Conservation (phyloP, 2,329 filamentous ascomycete species). For the Colletotrichum tofieldiae region DNA sequence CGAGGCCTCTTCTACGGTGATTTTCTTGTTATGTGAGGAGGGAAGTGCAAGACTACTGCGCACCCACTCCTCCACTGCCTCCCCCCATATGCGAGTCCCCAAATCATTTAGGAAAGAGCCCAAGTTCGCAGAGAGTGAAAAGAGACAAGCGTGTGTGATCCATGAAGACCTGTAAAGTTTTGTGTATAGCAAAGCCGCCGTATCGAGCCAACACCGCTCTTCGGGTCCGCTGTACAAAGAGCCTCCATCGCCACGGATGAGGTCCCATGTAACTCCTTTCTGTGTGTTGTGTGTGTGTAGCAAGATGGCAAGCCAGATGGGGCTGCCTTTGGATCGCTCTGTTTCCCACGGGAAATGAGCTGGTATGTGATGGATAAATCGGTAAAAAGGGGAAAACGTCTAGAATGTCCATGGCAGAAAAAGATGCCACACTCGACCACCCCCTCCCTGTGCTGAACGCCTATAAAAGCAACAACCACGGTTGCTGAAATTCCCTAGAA, state of each 20-base stretch:
- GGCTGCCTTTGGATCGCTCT: slow-evolving; percentile 23
- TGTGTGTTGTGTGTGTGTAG: slow-evolving; percentile 28
- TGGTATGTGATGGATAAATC: slow-evolving; percentile 30
- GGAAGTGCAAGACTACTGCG: slow-evolving; percentile 22
- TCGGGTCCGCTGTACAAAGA: slow-evolving; percentile 31
- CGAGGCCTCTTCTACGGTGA: slow-evolving; percentile 21
- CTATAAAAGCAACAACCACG: slow-evolving; percentile 35
- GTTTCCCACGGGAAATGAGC: slow-evolving; percentile 31
- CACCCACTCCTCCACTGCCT: slow-evolving; percentile 12
- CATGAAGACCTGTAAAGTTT: slow-evolving; percentile 28
- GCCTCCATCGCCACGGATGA: slow-evolving; percentile 31
- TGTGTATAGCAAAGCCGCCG: slow-evolving; percentile 41
- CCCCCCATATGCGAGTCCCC: slow-evolving; percentile 1
- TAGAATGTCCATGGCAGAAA: slow-evolving; percentile 36
- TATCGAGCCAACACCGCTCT: slow-evolving; percentile 28
- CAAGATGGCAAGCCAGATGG: slow-evolving; percentile 25
- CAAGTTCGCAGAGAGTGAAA: slow-evolving; percentile 19
- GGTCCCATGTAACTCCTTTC: slow-evolving; percentile 20
- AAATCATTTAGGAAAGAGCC: slow-evolving; percentile 5
- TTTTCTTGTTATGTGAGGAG: slow-evolving; percentile 30
- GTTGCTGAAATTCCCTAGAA: slow-evolving; percentile 36
- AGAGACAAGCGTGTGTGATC: slow-evolving; percentile 18
- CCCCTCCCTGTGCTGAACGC: slow-evolving; percentile 37
- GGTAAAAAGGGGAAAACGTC: slow-evolving; percentile 32
- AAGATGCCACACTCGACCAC: slow-evolving; percentile 36